Base-by-base conservation (phyloP, 805 yeast species). In the Starmerella asiatica region DNA sequence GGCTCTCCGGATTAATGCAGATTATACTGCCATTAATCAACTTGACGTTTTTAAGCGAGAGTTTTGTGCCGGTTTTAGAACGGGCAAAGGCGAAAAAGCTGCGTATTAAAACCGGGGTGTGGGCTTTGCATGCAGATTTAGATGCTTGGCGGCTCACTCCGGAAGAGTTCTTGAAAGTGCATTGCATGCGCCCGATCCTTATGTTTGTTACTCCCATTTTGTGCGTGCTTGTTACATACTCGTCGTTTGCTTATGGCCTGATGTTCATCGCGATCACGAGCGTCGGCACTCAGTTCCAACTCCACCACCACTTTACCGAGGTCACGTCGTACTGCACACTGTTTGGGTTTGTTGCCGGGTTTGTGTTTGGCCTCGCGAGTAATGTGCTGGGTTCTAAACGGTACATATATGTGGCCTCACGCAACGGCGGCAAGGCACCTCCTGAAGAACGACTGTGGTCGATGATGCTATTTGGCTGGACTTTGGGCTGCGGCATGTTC, bases 81-180 rank as follows among this genome's bases (percentile, higher is more conserved):
- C 74, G 77, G 52, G 65, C 56, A 29, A 71, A 76, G 56, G 95
- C 95, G 16, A 61, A 59, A 41, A 67, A 58, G 51, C 54, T 84
- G 51, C 71, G 95, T 62, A 67, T 71, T 51, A 75, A 74, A 55
- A 80, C 95, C 3, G 85, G 91, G 32, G 78, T 83, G 53, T 67
- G 68, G 46, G 79, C 77, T 52, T 77, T 82, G 46, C 85, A 84
- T 82, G 81, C 96, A 21, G 93, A 81, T 62, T 93, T 82, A 57
- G 97, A 88, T 15, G 91, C 88, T 23, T 75, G 73, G 56, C 83
- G 83, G 36, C 58, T 84, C 57, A 62, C 79, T 2, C 56, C 81
- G 35, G 64, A 63, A 26, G 94, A 86, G 57, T 65, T 86, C 58
- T 50, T 83, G 43, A 69, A 72, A 43, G 71, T 81, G 19, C 82